Percentiles rank a stretch among this genome's conserved stretches.
Evolutionary conservation across 441 rosid species (phyloP).

Genomic region (Viola pubescens): DNA sequence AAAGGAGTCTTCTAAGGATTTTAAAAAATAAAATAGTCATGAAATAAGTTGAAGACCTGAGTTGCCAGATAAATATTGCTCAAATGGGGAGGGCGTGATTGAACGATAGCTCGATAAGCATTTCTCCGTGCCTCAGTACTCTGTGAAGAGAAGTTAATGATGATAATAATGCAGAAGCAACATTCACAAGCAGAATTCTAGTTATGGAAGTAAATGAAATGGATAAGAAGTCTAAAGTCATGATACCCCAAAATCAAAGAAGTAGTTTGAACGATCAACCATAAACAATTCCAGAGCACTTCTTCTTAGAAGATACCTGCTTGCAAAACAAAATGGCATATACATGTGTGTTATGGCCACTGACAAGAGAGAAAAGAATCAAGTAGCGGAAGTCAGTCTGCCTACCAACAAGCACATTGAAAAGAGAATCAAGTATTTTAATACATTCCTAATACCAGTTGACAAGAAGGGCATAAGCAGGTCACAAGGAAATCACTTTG

Average conservation of each 20-base stretch:
- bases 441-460: background rate
- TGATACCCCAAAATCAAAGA: slow-evolving; percentile 95
- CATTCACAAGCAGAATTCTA: slow-evolving; percentile 2
- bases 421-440: background rate
- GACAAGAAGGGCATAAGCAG: background rate
- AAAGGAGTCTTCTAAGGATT: background rate
- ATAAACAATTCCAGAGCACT: slow-evolving; percentile 97
- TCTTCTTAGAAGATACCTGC: slow-evolving; percentile 91
- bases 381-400: background rate
- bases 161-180: background rate
- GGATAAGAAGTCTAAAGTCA: slow-evolving; percentile 9
- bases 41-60: slow-evolving; percentile 52
- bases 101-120: slow-evolving; percentile 95
- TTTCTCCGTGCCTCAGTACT: slow-evolving; percentile 80
- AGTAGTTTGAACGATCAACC: slow-evolving; percentile 96
- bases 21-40: slow-evolving; percentile 7
- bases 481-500: background rate
- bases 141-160: slow-evolving; percentile 30
- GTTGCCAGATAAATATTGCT: slow-evolving; percentile 94
- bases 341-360: background rate
- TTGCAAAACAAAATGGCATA: slow-evolving; percentile 8
- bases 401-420: background rate
- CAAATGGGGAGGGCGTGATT: slow-evolving; percentile 82
- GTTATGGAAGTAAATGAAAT: slow-evolving; percentile 7
- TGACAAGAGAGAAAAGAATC: slow-evolving; percentile 10